Evolutionary conservation across 176 grass and related monocot genomes (phyloP), one percentile per base, ranked within the genome.

Genomic region (Miscanthus lutarioriparius): DNA sequence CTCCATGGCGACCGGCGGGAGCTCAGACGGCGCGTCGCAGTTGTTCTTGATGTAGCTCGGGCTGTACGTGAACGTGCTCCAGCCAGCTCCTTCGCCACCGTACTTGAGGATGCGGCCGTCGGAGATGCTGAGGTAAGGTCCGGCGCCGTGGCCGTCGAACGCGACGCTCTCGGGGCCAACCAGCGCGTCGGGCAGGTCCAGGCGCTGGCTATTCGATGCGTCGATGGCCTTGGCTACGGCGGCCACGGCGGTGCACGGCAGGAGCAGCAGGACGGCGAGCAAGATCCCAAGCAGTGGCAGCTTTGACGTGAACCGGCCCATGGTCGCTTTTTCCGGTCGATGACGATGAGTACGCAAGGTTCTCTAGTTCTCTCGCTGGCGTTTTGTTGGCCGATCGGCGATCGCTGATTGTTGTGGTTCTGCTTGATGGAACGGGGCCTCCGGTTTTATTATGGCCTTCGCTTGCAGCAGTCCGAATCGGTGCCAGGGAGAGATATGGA

Each of bases 161-260:
- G 81, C 82, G 33, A 89, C 65, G 75, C 87, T 85, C 44, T 89
- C 87, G 0, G 87, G 87, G 5, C 87, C 87, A 25, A 30, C 3
- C 38, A 79, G 8, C 9, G 5, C 1, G 12, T 41, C 36, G 1
- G 56, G 75, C 36, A 78, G 75, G 5, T 77, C 6, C 22, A 61
- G 51, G 16, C 32, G 65, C 65, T 67, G 65, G 59, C 5, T 14
- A 36, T 20, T 63, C 1, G 45, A 48, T 4, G 36, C 54, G n/a
- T 78, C 76, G 37, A 78, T 78, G 36, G n/a, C 0, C 7, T 27
- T 78, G 10, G 14, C 25, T 10, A 10, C 2, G 14, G n/a, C 8
- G 13, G 58, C 76, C 0, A 56, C 53, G 3, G 53, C 15, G 4
- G 74, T 2, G 6, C 2, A 28, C 1, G 76, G 76, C 37, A 44